Evolutionary conservation across 2,329 filamentous ascomycete species (phyloP), one percentile per base, ranked within the genome.

Genomic region (Karstenula rhodostoma): DNA sequence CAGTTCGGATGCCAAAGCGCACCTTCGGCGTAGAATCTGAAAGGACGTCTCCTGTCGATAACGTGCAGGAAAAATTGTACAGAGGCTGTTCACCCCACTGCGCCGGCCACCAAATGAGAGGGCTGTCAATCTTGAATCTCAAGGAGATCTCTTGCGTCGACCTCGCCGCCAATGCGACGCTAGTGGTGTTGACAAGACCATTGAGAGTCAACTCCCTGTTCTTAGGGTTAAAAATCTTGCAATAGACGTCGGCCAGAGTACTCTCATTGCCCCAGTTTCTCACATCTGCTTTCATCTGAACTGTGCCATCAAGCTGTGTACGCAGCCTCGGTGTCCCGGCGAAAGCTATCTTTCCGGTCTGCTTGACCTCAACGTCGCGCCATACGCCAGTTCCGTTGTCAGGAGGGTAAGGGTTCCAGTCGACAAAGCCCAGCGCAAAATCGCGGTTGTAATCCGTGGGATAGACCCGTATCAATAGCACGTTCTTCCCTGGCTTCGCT

Each of bases 301-400:
- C 23, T 4, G 56, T 46, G 9, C 69, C 71, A 32, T 67, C 53
- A 8, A 71, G 57, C 2, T 54, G 61, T 1, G 73, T 67, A 9
- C 53, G 62, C 4, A 73, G 55, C 5, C 70, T 61, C 62, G 13
- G 84, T 68, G 2, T 70, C 67, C 13, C 87, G 62, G 43, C 61
- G 4, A 44, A 62, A 3, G 71, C 77, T 44, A 82, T 67, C 2
- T 67, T 43, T 7, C 87, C 86, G 0, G 84, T 87, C 69, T 85
- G 81, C 52, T 82, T 84, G 44, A 89, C 56, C 35, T 82, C 80
- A 1, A 89, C 78, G 44, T 88, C 78, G 5, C 87, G 80, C 87
- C 87, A 90, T 9, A 90, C 78, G 0, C 87, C 87, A 0, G 86
- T 88, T 2, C 87, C 87, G 49, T 89, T 88, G 68, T 89, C 87